A percentile compares a stretch with the other conserved stretches of the same genome.
Evolutionary conservation across 495 filamentous ascomycete genomes (phyloP).

Genomic region (Tuber magnatum): DNA sequence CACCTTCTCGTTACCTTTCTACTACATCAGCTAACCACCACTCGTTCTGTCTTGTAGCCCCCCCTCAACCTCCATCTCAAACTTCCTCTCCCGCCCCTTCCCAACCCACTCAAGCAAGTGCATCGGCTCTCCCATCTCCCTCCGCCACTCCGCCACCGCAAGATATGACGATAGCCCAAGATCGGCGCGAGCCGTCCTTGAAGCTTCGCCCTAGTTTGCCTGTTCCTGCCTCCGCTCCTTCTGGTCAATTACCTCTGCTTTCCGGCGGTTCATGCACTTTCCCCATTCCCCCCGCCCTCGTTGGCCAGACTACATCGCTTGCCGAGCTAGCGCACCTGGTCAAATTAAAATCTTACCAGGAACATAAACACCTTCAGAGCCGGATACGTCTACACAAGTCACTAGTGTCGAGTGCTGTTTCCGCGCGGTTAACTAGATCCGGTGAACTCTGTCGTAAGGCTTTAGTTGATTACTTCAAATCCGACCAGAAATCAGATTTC

Average conservation of each 20-base stretch:
- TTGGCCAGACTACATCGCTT: slow-evolving; percentile 53
- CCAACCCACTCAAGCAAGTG: slow-evolving; percentile 26
- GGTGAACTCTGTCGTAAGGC: slow-evolving; percentile 71
- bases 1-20: slow-evolving; percentile 28
- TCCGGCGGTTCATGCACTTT: slow-evolving; percentile 44
- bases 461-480: slow-evolving; percentile 78
- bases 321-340: slow-evolving; percentile 66
- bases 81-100: slow-evolving; percentile 30
- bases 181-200: slow-evolving; percentile 33
- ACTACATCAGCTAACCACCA: slow-evolving; percentile 33
- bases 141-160: slow-evolving; percentile 37
- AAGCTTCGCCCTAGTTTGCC: slow-evolving; percentile 34
- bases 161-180: slow-evolving; percentile 38
- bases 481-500: slow-evolving; percentile 85
- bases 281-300: slow-evolving; percentile 41
- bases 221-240: slow-evolving; percentile 43
- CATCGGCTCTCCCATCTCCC: slow-evolving; percentile 31
- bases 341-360: slow-evolving; percentile 64
- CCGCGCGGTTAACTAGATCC: slow-evolving; percentile 68
- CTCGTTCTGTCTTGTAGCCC: slow-evolving; percentile 35
- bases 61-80: slow-evolving; percentile 36
- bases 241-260: slow-evolving; percentile 44
- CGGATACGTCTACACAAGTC: slow-evolving; percentile 60
- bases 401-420: slow-evolving; percentile 66
- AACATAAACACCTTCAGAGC: slow-evolving; percentile 60